Percentiles rank a stretch among this genome's conserved stretches.
Conservation (phyloP, 371 early-diverging fungal genomes). For the Gilbertella persicaria region DNA sequence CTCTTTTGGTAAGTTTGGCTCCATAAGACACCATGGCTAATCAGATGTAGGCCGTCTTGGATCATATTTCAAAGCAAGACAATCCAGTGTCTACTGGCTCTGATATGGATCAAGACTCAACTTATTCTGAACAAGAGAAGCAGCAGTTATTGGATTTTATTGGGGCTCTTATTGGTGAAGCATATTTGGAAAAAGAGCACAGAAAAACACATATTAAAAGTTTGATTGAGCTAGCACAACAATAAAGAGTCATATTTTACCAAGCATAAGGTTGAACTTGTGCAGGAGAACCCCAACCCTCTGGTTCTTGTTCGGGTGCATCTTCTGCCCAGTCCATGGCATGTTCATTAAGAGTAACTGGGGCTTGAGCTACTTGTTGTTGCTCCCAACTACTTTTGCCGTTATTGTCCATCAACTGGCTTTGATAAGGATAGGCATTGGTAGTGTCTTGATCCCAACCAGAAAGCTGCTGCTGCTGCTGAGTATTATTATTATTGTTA, state of each 20-base stretch:
- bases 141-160: constrained; percentile 15
- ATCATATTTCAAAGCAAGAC: constrained; percentile 21
- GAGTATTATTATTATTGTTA: too few relatives aligned
- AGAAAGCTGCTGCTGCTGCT: too few relatives aligned
- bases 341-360: too few relatives aligned
- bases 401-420: too few relatives aligned
- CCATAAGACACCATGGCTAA: background rate
- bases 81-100: background rate
- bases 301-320: background rate
- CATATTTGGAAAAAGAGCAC: constrained; percentile 19
- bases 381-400: too few relatives aligned
- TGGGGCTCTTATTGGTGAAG: constrained; percentile 20
- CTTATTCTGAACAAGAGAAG: constrained; percentile 15
- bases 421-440: too few relatives aligned
- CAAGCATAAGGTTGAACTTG: background rate
- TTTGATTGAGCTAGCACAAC: background rate
- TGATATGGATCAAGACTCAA: constrained; percentile 21
- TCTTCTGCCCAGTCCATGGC: background rate
- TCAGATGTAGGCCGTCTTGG: constrained; percentile 23
- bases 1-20: constrained; percentile 31
- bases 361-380: too few relatives aligned
- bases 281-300: background rate
- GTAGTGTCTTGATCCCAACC: too few relatives aligned
- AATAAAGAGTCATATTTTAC: background rate
- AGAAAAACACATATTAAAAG: constrained; percentile 11